These are phyloP conservation scores for Pichia norvegensis DNA, from an alignment of 1,139 yeast species.

Conservation along the genomic window DNA sequence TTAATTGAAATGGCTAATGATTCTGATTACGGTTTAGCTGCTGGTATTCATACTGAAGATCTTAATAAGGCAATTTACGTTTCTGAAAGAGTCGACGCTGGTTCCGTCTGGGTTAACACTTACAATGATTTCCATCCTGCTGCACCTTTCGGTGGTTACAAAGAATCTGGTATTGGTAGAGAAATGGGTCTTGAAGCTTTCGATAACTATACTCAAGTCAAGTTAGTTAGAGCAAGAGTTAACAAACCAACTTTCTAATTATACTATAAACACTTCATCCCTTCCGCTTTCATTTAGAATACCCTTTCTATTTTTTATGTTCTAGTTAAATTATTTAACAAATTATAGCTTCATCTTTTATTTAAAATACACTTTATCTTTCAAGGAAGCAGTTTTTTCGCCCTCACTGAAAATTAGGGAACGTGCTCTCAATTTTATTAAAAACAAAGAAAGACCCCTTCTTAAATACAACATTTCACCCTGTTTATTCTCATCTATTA, in stretches of 20 bases:
- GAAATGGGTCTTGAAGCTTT: slow-evolving; percentile 85
- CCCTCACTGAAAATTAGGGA: no score
- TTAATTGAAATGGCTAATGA: slow-evolving; percentile 64
- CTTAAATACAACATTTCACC: no score
- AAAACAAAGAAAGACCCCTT: no score
- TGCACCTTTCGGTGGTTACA: slow-evolving; percentile 79
- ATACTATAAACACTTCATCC: neutral
- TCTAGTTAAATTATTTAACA: neutral
- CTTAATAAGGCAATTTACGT: slow-evolving; percentile 54
- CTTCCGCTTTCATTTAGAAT: neutral
- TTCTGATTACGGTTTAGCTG: slow-evolving; percentile 75
- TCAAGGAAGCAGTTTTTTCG: no score
- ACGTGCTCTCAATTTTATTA: no score
- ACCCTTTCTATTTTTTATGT: neutral
- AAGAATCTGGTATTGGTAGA: slow-evolving; percentile 85
- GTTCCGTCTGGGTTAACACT: slow-evolving; percentile 77
- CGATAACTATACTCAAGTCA: slow-evolving; percentile 73
- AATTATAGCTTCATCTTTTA: no score
- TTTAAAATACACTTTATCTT: no score
- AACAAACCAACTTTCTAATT: slow-evolving; percentile 17
- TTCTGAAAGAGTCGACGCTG: slow-evolving; percentile 63
- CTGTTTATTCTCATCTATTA: no score
- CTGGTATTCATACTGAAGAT: slow-evolving; percentile 70
- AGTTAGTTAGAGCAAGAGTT: slow-evolving; percentile 57
- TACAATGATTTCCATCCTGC: slow-evolving; percentile 77